Evolutionary conservation across 2,329 filamentous ascomycete species (phyloP), one percentile per base, ranked within the genome.

Genomic region (Bipolaris zeicola): DNA sequence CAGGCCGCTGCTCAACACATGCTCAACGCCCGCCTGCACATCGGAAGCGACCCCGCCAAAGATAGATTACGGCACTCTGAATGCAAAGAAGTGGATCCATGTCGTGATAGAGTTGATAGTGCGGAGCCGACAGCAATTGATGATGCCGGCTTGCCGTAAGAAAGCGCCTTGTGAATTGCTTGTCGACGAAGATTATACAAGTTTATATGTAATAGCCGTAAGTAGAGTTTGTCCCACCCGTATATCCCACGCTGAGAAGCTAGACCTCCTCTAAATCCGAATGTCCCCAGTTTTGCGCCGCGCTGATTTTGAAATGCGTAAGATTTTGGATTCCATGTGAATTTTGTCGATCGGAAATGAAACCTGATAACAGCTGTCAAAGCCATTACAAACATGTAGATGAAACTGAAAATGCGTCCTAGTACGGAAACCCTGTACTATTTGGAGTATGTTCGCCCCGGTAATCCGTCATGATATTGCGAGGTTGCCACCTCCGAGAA

Each of bases 151-250:
- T 50, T n/a, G 20, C 33, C 46, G 38, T 16, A 14, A 18, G 20
- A 52, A 41, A 44, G 49, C 47, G 44, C 39, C 52, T 44, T 50
- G 28, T 53, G 37, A 46, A 46, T 50, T 62, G 38, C 52, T 54
- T 53, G 45, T 51, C 22, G 37, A 55, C 45, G 42, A 31, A 48
- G 63, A 62, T 62, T 60, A 56, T 67, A 67, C 63, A 67, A 57
- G 52, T 62, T 52, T 53, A 51, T 51, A 60, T 48, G 50, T 61
- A 49, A 47, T 22, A 58, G 57, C 52, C 60, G 58, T 67, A 50
- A 61, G 58, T 67, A 50, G 62, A 54, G 41, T 51, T 57, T 54
- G 47, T 59, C 52, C 52, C 50, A 47, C 51, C 57, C 41, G 42
- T 55, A 41, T 26, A 55, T 57, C 43, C 51, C 48, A 44, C 50